These are phyloP conservation scores for Aspergillus calidoustus DNA, from an alignment of 2,329 filamentous ascomycete genomes.

Conservation along the genomic window DNA sequence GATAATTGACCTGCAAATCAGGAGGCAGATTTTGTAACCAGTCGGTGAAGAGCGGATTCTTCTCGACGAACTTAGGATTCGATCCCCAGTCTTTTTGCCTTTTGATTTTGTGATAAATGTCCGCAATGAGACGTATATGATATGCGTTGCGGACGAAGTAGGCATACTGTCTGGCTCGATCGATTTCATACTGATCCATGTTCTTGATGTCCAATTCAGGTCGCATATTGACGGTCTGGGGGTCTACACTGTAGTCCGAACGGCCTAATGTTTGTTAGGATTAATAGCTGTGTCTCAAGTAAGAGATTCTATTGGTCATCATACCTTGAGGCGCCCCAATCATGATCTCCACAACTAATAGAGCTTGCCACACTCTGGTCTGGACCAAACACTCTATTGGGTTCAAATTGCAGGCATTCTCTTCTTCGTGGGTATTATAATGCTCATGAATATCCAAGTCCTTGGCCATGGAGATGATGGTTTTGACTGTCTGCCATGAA, in stretches of 20 bases:
- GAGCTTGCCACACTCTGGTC: slow-evolving; percentile 85
- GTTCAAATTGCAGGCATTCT: slow-evolving; percentile 69
- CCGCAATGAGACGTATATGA: slow-evolving; percentile 77
- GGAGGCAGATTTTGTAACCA: slow-evolving; percentile 79
- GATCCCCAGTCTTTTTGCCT: slow-evolving; percentile 83
- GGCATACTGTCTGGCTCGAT: slow-evolving; percentile 80
- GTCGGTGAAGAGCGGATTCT: slow-evolving; percentile 75
- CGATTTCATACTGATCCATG: slow-evolving; percentile 74
- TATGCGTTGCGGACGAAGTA: slow-evolving; percentile 78
- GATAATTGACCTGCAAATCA: slow-evolving; percentile 78
- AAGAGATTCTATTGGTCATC: slow-evolving; percentile 14
- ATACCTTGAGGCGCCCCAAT: slow-evolving; percentile 90
- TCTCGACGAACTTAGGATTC: slow-evolving; percentile 78
- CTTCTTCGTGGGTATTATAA: slow-evolving; percentile 74
- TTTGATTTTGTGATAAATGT: slow-evolving; percentile 73
- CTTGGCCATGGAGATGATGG: slow-evolving; percentile 90
- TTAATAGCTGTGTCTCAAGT: too few species aligned
- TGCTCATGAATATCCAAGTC: slow-evolving; percentile 90
- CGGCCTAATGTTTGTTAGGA: slow-evolving; percentile 60
- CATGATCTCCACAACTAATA: slow-evolving; percentile 88
- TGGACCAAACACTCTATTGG: slow-evolving; percentile 80
- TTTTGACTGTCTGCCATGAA: slow-evolving; percentile 95
- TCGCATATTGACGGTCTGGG: slow-evolving; percentile 76
- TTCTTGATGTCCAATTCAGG: slow-evolving; percentile 67
- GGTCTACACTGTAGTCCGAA: slow-evolving; percentile 74